Evolutionary conservation across 768 basidiomycete species (phyloP).

Genomic region (Collybiopsis confluens): DNA sequence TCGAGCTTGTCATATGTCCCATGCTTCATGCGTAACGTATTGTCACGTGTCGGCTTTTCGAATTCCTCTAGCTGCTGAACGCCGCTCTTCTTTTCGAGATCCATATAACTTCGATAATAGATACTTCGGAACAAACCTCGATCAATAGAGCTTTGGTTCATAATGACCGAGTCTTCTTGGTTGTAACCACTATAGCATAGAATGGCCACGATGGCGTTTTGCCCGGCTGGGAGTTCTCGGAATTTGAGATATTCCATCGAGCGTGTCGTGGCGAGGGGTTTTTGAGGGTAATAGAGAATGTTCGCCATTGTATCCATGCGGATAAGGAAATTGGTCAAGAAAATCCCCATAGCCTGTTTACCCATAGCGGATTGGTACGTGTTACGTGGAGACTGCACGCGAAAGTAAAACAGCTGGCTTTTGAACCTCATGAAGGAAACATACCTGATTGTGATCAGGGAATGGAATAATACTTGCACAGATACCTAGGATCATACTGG

Average conservation of each 20-base stretch:
- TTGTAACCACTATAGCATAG: conserved; percentile 99
- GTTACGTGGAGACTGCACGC: conserved; percentile 89
- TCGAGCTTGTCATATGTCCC: conserved; percentile 99
- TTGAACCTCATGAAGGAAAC: conserved; percentile 19
- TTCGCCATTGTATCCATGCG: conserved; percentile 99
- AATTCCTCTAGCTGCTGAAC: conserved; percentile 91
- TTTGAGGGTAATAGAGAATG: conserved; percentile 98
- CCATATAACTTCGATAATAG: conserved; percentile 98
- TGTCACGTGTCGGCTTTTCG: conserved; percentile 91
- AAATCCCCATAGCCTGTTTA: conserved; percentile 99
- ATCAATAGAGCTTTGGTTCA: conserved; percentile 99
- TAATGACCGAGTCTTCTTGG: conserved; percentile 99
- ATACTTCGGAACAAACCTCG: conserved; percentile 98
- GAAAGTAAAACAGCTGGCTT: conserved; percentile 9
- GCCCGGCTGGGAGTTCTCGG: conserved; percentile 97
- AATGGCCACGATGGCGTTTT: conserved; percentile 98
- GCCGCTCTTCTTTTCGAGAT: conserved; percentile 95
- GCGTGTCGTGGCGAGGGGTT: conserved; percentile 95
- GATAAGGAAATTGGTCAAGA: conserved; percentile 95
- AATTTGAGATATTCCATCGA: conserved; percentile 99
- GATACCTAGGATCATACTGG: conserved; percentile 97
- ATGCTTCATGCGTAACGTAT: conserved; percentile 94
- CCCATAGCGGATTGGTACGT: conserved; percentile 99
- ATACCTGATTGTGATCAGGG: conserved; percentile 98
- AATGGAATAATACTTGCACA: conserved; percentile 99